Conservation (phyloP, 768 basidiomycete species). For the Trametes villosa region DNA sequence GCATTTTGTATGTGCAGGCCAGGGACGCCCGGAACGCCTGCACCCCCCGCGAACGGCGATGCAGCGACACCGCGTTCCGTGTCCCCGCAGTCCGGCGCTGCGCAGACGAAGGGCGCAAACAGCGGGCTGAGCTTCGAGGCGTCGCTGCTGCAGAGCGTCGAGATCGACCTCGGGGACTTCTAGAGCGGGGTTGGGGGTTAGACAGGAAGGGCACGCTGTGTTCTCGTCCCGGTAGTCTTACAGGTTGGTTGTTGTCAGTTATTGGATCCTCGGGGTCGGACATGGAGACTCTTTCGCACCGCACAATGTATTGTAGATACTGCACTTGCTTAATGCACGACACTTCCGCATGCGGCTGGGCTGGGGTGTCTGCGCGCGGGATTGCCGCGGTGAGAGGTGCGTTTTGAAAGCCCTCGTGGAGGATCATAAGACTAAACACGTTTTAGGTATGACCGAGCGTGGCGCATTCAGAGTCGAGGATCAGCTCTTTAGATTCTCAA, state of each 20-base stretch:
- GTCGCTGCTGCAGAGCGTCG: conserved; percentile 65
- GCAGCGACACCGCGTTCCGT: conserved; percentile 36
- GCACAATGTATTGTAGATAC: conserved; percentile 11
- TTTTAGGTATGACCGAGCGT: too few relatives aligned
- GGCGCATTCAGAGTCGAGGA: too few relatives aligned
- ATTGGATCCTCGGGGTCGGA: not conserved
- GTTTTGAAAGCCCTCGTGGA: too few relatives aligned
- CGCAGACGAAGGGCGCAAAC: conserved; percentile 35
- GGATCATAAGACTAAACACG: too few relatives aligned
- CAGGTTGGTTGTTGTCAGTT: not conserved
- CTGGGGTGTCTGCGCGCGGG: too few relatives aligned
- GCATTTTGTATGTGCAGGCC: conserved; percentile 30
- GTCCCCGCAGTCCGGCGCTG: conserved; percentile 31
- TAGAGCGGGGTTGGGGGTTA: conserved; percentile 33
- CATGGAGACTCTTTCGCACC: conserved; percentile 9
- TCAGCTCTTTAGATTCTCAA: too few relatives aligned
- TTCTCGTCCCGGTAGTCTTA: not conserved
- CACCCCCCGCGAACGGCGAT: conserved; percentile 34
- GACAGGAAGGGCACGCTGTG: not conserved
- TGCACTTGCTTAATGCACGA: conserved; percentile 6
- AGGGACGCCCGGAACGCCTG: conserved; percentile 47
- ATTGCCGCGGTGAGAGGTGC: too few relatives aligned
- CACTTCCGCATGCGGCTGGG: too few relatives aligned
- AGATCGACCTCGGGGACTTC: conserved; percentile 82
- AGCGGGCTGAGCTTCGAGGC: conserved; percentile 55